Evolutionary conservation across 1,284 basidiomycete genomes (phyloP), one percentile per base, ranked within the genome.

Genomic region (Cryptococcus sp.): DNA sequence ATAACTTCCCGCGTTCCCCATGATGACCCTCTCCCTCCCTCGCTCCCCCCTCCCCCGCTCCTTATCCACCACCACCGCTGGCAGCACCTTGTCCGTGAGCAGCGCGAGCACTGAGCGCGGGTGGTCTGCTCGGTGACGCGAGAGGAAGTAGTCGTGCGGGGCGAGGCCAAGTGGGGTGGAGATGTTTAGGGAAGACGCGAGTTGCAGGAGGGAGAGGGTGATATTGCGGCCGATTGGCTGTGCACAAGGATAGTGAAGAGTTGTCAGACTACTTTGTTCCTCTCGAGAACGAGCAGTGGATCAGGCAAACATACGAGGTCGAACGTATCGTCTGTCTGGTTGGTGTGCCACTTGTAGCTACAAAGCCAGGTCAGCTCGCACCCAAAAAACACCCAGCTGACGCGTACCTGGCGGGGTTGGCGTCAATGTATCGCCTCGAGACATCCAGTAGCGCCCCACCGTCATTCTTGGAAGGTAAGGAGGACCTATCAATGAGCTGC

Each of bases 1-100:
- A 66, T 86, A 81, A n/a, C 80, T 85, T 16, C 86, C 89, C 1
- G 86, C 84, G 73, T 90, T 87, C 51, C 81, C 80, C 59, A 91
- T 82, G 70, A 89, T 83, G 57, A 89, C 75, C 61, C 82, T 85
- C n/a, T 61, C 54, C 0, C 59, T 65, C 4, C 59, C 62, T 12
- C 66, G 40, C 24, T 66, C 53, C 37, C 1, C 77, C 60, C 0
- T 66, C 68, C 2, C 48, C 13, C 48, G 35, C 33, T 65, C 52
- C 38, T 62, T 45, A 50, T 77, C 71, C 15, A 56, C 35, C 1
- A 78, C 60, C 0, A 66, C 69, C 0, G 43, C 44, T 12, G 67
- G 67, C 50, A 81, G 60, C 36, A 85, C 85, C 57, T 86, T 74
- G 47, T 83, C 77, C 43, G 82, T 80, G 70, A 85, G 84, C 46